Conservation (phyloP, 2,329 filamentous ascomycete genomes). For the Ascochyta koolunga region DNA sequence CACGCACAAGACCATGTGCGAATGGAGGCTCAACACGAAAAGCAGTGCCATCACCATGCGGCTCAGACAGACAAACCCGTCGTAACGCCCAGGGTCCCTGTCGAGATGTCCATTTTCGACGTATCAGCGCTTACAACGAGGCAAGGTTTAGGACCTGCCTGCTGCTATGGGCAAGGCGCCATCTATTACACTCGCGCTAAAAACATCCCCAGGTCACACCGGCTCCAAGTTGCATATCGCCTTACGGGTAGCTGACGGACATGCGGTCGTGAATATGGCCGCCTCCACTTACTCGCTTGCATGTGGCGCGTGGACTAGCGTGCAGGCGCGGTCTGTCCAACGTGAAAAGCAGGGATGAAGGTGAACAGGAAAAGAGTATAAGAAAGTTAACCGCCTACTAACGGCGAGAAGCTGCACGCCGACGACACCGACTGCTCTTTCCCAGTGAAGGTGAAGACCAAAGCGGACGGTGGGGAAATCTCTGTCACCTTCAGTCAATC, state of each 20-base stretch:
- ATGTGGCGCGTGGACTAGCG: slow-evolving; percentile 35
- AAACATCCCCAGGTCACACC: slow-evolving; percentile 25
- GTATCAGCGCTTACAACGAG: slow-evolving; percentile 38
- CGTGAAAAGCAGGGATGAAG: slow-evolving; percentile 30
- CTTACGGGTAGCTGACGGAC: slow-evolving; percentile 24
- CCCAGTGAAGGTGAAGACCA: slow-evolving; percentile 13
- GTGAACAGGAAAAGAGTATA: slow-evolving; percentile 33
- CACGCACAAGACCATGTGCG: slow-evolving; percentile 24
- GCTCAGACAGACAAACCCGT: slow-evolving; percentile 33
- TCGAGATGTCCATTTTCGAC: slow-evolving; percentile 25
- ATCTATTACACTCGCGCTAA: slow-evolving; percentile 37
- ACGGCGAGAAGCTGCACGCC: slow-evolving; percentile 12
- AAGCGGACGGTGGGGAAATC: slow-evolving; percentile 3
- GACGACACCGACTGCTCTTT: slow-evolving; percentile 26
- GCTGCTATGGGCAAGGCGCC: slow-evolving; percentile 30
- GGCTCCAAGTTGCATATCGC: slow-evolving; percentile 10
- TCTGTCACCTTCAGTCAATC: slow-evolving; percentile 3
- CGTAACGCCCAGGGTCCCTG: slow-evolving; percentile 28
- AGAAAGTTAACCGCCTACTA: slow-evolving; percentile 31
- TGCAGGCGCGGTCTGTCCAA: slow-evolving; percentile 38
- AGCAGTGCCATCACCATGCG: slow-evolving; percentile 34
- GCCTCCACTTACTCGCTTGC: slow-evolving; percentile 37
- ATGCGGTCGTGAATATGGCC: slow-evolving; percentile 23
- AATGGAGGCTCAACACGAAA: slow-evolving; percentile 42
- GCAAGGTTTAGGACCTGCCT: slow-evolving; percentile 36